Evolutionary conservation across 1,139 yeast species (phyloP).

Genomic region (Scheffersomyces cryptocercus): DNA sequence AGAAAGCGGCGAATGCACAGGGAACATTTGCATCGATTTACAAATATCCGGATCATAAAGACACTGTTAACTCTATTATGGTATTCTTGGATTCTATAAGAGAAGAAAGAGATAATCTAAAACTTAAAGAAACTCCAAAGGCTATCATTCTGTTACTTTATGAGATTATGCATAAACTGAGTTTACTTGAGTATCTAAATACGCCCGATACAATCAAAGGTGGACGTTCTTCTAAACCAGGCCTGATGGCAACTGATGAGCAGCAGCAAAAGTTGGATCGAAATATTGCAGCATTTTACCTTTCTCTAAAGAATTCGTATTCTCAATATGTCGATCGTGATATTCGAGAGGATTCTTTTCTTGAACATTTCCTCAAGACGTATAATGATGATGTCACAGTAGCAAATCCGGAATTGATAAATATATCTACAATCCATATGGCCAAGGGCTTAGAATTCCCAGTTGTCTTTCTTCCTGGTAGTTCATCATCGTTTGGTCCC

Average conservation of each 20-base stretch:
- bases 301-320: constrained; percentile 25
- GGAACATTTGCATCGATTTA: constrained; percentile 7
- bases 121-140: constrained; percentile 15
- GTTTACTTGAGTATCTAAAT: constrained; percentile 24
- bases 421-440: constrained; percentile 65
- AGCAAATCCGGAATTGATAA: constrained; percentile 32
- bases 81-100: constrained; percentile 13
- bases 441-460: constrained; percentile 77
- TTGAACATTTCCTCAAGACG: constrained; percentile 43
- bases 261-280: constrained; percentile 12
- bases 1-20: background rate
- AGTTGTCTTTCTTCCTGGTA: constrained; percentile 56
- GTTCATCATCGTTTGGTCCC: constrained; percentile 10
- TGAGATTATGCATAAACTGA: constrained; percentile 21
- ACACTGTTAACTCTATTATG: constrained; percentile 3
- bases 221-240: background rate
- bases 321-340: constrained; percentile 14
- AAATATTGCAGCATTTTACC: constrained; percentile 26
- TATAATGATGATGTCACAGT: constrained; percentile 46
- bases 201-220: constrained; percentile 8
- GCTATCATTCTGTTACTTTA: constrained; percentile 20
- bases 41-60: constrained; percentile 8
- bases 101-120: constrained; percentile 13
- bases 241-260: constrained; percentile 1
- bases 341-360: constrained; percentile 19